Percentiles rank a stretch among this genome's conserved stretches.
These are phyloP conservation scores for Saturnispora silvae DNA, from an alignment of 805 yeast genomes.

Conservation along the genomic window DNA sequence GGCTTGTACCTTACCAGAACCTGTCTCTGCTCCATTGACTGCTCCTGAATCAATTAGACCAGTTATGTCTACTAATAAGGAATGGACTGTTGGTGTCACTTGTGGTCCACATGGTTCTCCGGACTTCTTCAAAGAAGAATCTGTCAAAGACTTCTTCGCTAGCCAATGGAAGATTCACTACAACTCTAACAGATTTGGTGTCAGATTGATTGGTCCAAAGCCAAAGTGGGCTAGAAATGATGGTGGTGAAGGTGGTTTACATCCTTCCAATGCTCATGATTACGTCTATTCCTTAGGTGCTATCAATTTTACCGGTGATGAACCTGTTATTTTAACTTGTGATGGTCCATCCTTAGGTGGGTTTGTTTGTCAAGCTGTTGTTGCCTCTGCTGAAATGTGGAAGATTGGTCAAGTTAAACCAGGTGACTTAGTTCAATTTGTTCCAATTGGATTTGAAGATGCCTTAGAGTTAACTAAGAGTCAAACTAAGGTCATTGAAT, in stretches of 20 bases:
- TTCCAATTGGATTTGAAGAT: constrained; percentile 58
- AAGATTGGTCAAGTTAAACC: constrained; percentile 97
- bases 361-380: constrained; percentile 93
- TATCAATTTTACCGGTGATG: constrained; percentile 96
- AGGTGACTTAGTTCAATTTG: constrained; percentile 75
- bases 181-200: constrained; percentile 95
- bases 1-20: constrained; percentile 62
- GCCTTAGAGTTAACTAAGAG: constrained; percentile 54
- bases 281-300: constrained; percentile 96
- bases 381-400: constrained; percentile 95
- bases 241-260: constrained; percentile 97
- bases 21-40: constrained; percentile 50
- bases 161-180: constrained; percentile 91
- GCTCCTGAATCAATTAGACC: constrained; percentile 53
- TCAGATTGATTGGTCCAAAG: constrained; percentile 87
- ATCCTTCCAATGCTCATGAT: constrained; percentile 98
- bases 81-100: constrained; percentile 86
- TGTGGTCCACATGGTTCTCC: constrained; percentile 98
- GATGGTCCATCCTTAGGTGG: constrained; percentile 98
- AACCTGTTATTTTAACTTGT: constrained; percentile 91
- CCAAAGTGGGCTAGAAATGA: constrained; percentile 94
- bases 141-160: constrained; percentile 63
- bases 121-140: constrained; percentile 75
- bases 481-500: constrained; percentile 48
- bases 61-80: constrained; percentile 32